Base-by-base conservation (phyloP, 148 eudicot species). In the Camellia granthamiana region DNA sequence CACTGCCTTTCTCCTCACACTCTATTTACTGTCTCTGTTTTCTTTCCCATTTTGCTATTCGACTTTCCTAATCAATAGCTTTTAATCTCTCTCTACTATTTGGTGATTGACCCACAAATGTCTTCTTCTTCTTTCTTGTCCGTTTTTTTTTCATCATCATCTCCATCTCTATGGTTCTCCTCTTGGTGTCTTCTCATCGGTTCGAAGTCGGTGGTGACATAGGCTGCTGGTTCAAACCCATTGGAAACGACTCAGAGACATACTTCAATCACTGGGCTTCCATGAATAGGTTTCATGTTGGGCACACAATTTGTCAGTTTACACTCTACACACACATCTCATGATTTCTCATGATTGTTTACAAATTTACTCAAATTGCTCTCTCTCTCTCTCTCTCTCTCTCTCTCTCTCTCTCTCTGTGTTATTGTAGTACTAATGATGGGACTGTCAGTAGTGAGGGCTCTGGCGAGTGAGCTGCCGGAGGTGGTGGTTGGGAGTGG, bases 231-330 rank as follows among this genome's bases (percentile, higher is more conserved):
- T 41, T n/a, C 23, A 49, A 64, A 43, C 79, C 79, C 16, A 14
- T 59, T 10, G 51, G 65, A 52, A 81, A 75, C 44, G 59, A 56
- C 23, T 52, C 78, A 4, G 51, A 75, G 7, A 59, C 72, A 30
- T 81, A 74, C 67, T 30, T 30, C 1, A 75, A 81, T 51, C 70
- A 81, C 3, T 81, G 83, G 83, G 83, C 83, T 42, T 14, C 83
- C 18, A 15, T 65, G 56, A 55, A 75, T 23, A 23, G 83, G 11
- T 81, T 81, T 67, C 77, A 74, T 23, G 83, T 81, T 44, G 83
- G 78, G 5, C 79, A 81, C 1, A 30, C 38, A 30, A 1, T 30
- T 30, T 30, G 38, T 30, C 1, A 30, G 38, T 30, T 30, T 30
- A 30, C 13, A 64, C n/a, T 69, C 74, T 66, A 83, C 60, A 77